A percentile compares a stretch with the other conserved stretches of the same genome.
Evolutionary conservation across 805 yeast species (phyloP).

Genomic region (Saturnispora galanensis): DNA sequence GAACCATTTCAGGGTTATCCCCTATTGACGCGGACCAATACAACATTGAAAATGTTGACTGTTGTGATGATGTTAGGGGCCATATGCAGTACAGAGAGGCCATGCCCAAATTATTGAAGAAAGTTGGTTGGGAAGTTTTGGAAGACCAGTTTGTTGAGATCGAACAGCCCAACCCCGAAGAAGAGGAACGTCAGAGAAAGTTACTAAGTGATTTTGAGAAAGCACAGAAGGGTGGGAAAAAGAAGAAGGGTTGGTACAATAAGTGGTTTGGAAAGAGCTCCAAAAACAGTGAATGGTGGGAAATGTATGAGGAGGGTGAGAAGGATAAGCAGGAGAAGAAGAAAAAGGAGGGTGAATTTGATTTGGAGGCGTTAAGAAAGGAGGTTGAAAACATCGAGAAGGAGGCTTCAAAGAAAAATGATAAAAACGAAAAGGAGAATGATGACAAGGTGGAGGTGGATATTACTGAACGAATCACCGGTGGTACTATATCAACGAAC

Average conservation of each 20-base stretch:
- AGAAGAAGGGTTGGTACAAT: conserved; percentile 35
- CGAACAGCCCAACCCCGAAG: conserved; percentile 91
- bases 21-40: conserved; percentile 43
- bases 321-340: conserved; percentile 23
- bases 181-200: conserved; percentile 72
- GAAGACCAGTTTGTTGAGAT: conserved; percentile 91
- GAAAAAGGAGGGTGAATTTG: conserved; percentile 4
- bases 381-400: conserved; percentile 9
- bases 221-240: conserved; percentile 14
- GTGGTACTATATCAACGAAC: neutral
- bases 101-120: conserved; percentile 70
- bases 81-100: conserved; percentile 96
- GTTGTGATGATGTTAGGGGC: conserved; percentile 81
- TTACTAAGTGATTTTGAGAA: conserved; percentile 71
- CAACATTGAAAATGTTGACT: conserved; percentile 69
- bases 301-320: conserved; percentile 34
- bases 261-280: conserved; percentile 34
- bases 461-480: conserved; percentile 4
- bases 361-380: conserved; percentile 9
- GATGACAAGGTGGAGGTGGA: conserved; percentile 10
- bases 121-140: conserved; percentile 68
- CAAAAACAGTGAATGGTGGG: conserved; percentile 46
- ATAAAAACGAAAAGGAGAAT: conserved; percentile 11
- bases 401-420: conserved; percentile 3
- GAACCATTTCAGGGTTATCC: conserved; percentile 84